Base-by-base conservation (phyloP, 306 rosid species). In the Dalbergia oliveri region DNA sequence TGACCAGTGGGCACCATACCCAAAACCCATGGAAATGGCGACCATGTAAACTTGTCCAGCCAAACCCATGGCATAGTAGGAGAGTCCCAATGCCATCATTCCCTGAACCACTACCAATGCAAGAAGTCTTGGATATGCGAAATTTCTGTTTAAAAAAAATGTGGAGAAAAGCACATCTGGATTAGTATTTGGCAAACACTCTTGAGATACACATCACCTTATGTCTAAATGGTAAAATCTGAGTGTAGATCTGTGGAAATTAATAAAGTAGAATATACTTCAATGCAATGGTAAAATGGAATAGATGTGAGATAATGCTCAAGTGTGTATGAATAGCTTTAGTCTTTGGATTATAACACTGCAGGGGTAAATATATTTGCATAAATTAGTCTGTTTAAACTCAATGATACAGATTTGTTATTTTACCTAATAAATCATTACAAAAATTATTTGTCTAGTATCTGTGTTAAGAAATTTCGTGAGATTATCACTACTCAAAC, bases 1-100 rank as follows among this genome's bases (percentile, higher is more conserved):
- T 18, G 87, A 74, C 91, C 86, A 88, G 53, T 88, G 91, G 4
- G 87, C 87, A 35, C 91, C 89, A 63, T 80, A 85, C 15, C 91
- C 89, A 10, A 88, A 72, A 43, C 89, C 91, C 31, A 33, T 85
- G n/a, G 76, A 56, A 66, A 88, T 72, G 18, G 87, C 87, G 70
- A 82, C 75, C 23, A 73, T 81, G 13, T 88, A 85, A 34, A 88
- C 65, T 73, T 85, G 82, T 49, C 89, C 89, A 33, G 53, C 83
- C 84, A 81, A 83, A 0, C 87, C 91, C 50, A 88, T 44, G 4
- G 37, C 41, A 13, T 64, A 73, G 79, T 85, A 88, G 58, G 16
- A 49, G 5, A 79, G 78, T 53, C 91, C 91, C 3, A 83, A 5
- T 21, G 85, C 78, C 91, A 85, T 85, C 31, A 80, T 0, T 12